A percentile compares a stretch with the other conserved stretches of the same genome.
Conservation (phyloP, 2,329 filamentous ascomycete genomes). For the Hypocrella siamensis region DNA sequence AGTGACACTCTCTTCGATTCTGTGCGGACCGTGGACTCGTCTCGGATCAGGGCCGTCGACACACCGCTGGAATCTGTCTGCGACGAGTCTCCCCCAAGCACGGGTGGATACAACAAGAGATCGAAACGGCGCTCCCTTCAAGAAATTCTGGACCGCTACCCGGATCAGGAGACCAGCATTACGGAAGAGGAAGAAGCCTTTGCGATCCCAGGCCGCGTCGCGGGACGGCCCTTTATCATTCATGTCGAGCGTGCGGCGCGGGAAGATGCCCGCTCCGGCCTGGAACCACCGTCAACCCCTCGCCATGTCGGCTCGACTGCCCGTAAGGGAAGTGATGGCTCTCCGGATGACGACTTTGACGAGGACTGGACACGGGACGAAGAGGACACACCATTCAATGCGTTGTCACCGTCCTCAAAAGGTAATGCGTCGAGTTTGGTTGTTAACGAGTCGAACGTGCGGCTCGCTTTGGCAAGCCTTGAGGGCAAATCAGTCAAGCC, state of each 20-base stretch:
- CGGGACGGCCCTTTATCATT: slow-evolving; percentile 13
- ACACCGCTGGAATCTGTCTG: slow-evolving; percentile 68
- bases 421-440: slow-evolving; percentile 35
- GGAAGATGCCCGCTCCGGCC: slow-evolving; percentile 1
- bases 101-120: slow-evolving; percentile 34
- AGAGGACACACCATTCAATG: slow-evolving; percentile 34
- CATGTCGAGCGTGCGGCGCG: background rate
- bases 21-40: slow-evolving; percentile 53
- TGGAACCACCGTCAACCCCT: slow-evolving; percentile 2
- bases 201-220: slow-evolving; percentile 31
- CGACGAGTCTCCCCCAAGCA: slow-evolving; percentile 57
- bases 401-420: slow-evolving; percentile 39
- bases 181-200: slow-evolving; percentile 42
- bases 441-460: slow-evolving; percentile 35
- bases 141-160: slow-evolving; percentile 38
- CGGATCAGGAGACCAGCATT: slow-evolving; percentile 40
- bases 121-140: slow-evolving; percentile 42
- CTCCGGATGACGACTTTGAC: slow-evolving; percentile 46
- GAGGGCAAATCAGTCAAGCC: slow-evolving; percentile 30
- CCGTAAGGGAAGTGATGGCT: slow-evolving; percentile 31
- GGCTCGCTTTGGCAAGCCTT: slow-evolving; percentile 36
- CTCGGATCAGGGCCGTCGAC: slow-evolving; percentile 48
- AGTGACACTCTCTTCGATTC: slow-evolving; percentile 69
- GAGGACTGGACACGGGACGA: slow-evolving; percentile 45
- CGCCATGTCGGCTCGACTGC: slow-evolving; percentile 4